Conservation (phyloP, 805 yeast genomes). For the Lipomyces japonicus region DNA sequence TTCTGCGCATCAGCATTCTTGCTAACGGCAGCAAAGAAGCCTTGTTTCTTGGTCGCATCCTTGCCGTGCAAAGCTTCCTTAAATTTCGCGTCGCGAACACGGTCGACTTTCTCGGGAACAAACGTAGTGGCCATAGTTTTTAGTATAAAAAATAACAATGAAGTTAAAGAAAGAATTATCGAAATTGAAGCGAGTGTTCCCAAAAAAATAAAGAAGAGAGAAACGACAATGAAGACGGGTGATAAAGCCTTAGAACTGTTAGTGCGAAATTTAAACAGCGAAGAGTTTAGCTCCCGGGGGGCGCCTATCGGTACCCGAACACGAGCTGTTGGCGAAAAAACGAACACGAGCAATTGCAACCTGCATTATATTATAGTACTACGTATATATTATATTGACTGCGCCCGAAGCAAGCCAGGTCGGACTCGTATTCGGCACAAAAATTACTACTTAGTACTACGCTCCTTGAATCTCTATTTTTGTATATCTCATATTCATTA, state of each 20-base stretch:
- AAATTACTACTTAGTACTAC: too few relatives aligned
- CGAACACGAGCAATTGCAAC: background rate
- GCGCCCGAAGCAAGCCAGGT: too few relatives aligned
- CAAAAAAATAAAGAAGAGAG: background rate
- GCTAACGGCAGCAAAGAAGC: conserved; percentile 69
- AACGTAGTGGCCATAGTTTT: conserved; percentile 13
- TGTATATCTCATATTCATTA: too few relatives aligned
- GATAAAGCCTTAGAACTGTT: too few relatives aligned
- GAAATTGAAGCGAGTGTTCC: background rate
- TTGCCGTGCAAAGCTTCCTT: conserved; percentile 86
- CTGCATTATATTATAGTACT: too few relatives aligned
- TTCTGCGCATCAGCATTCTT: conserved; percentile 77
- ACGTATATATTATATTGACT: too few relatives aligned
- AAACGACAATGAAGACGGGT: background rate
- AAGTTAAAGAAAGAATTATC: background rate
- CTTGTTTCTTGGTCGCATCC: conserved; percentile 57
- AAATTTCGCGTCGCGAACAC: conserved; percentile 57
- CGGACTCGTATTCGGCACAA: too few relatives aligned
- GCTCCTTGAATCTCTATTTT: too few relatives aligned
- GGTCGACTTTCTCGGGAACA: conserved; percentile 23
- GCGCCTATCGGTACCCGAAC: background rate
- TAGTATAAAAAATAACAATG: background rate
- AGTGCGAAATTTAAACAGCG: background rate
- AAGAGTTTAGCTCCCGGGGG: background rate
- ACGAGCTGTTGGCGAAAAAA: background rate